phyloP scores from a whole-genome alignment of 441 rosid species.

The Theobroma grandiflorum region DNA sequence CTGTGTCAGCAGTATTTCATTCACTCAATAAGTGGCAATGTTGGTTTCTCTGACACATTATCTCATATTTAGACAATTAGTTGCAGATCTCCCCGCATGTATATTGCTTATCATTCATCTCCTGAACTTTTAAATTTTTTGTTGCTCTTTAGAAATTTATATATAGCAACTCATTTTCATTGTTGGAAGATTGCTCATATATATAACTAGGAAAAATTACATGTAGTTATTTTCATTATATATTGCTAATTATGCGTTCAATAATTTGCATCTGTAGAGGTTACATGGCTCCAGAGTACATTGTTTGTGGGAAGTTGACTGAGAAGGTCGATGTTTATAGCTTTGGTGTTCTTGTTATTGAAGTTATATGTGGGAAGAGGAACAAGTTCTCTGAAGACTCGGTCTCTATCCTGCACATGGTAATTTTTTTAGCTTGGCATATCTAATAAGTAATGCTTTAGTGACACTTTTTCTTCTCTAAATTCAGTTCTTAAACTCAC shows the following conservation, averaged over 20 bases:
- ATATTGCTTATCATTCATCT: background rate
- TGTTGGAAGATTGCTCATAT: background rate
- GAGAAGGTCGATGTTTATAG: constrained; percentile 91
- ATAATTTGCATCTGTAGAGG: constrained; percentile 56
- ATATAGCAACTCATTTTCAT: background rate
- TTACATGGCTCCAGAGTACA: constrained; percentile 92
- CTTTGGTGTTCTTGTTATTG: constrained; percentile 78
- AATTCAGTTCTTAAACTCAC: constrained; percentile 14
- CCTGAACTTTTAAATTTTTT: background rate
- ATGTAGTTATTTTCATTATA: background rate
- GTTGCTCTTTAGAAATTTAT: background rate
- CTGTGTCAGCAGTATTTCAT: background rate
- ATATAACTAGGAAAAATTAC: background rate
- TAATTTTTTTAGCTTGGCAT: constrained; percentile 30
- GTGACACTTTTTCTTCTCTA: background rate
- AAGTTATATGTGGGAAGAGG: constrained; percentile 65
- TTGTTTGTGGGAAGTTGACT: constrained; percentile 73
- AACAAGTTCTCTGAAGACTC: constrained; percentile 49
- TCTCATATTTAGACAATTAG: background rate
- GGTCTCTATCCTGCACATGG: constrained; percentile 65
- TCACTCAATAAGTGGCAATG: background rate
- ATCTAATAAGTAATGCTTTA: background rate
- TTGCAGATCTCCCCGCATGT: background rate
- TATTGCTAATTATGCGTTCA: background rate
- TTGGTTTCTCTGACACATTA: background rate